These are phyloP conservation scores for Triticum monococcum DNA, from an alignment of 176 grass and related monocot genomes.

Conservation along the genomic window DNA sequence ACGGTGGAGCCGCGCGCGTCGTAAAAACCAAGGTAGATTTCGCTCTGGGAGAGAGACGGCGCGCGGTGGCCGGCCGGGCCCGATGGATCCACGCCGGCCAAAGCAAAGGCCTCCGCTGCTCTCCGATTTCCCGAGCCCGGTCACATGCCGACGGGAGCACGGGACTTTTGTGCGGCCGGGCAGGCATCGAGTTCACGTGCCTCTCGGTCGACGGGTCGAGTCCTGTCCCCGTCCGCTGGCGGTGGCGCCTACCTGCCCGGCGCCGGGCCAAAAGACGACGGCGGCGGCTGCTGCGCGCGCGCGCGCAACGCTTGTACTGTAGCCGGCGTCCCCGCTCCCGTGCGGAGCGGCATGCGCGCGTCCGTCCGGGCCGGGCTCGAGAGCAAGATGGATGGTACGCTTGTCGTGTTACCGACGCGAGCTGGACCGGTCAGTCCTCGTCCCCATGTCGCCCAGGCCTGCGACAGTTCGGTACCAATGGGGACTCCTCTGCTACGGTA, in stretches of 20 bases:
- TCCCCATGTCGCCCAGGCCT: constrained; percentile 28
- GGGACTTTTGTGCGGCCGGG: not conserved
- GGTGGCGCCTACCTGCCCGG: not conserved
- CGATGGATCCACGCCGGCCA: no score
- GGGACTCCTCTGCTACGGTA: not conserved
- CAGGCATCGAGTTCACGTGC: not conserved
- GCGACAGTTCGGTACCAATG: constrained; percentile 28
- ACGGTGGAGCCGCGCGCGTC: no score
- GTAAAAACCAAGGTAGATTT: no score
- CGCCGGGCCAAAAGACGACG: not conserved
- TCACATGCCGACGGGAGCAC: not conserved
- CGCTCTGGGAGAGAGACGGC: no score
- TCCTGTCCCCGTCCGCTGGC: no score
- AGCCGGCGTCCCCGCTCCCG: not conserved
- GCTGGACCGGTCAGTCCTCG: not conserved
- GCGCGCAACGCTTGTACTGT: not conserved
- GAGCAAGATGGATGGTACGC: not conserved
- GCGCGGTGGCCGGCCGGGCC: no score
- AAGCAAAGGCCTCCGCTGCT: not conserved
- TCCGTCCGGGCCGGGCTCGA: not conserved
- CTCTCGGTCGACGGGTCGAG: not conserved
- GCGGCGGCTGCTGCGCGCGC: not conserved
- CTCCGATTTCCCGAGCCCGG: not conserved
- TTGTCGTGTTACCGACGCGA: constrained; percentile 20
- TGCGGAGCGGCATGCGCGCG: not conserved